phyloP scores from a whole-genome alignment of 495 filamentous ascomycete species.

The Tricharina praecox region DNA sequence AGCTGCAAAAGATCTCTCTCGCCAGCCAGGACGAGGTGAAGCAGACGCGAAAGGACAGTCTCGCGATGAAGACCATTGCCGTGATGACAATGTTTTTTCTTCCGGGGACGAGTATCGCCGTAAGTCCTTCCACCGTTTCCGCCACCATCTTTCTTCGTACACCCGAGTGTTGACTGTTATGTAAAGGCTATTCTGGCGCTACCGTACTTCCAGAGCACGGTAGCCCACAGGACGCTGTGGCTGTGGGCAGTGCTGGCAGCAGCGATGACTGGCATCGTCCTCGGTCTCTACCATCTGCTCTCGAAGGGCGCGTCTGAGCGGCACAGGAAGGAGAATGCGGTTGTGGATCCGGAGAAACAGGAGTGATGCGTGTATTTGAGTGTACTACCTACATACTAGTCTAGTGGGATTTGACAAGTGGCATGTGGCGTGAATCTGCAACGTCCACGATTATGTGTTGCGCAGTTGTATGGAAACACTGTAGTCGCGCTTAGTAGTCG shows the following conservation, averaged over 20 bases:
- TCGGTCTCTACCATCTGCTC: background rate
- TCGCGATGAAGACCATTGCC: background rate
- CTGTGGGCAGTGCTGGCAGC: background rate
- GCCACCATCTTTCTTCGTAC: too few species aligned
- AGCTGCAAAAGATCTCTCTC: background rate
- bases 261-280: background rate
- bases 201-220: background rate
- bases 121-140: too few species aligned
- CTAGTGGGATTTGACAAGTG: too few species aligned
- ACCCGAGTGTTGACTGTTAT: background rate
- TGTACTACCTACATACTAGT: too few species aligned
- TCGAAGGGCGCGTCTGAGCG: background rate
- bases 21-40: background rate
- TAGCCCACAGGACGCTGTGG: background rate
- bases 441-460: too few species aligned
- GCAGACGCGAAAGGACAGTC: background rate
- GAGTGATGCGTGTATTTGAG: too few species aligned
- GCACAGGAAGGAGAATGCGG: background rate
- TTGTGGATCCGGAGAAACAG: background rate
- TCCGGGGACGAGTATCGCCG: background rate
- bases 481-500: too few species aligned
- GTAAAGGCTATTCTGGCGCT: background rate
- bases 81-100: background rate
- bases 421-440: too few species aligned
- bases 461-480: too few species aligned